Base-by-base conservation (phyloP, 768 basidiomycete species). In the Scleroderma bovista region DNA sequence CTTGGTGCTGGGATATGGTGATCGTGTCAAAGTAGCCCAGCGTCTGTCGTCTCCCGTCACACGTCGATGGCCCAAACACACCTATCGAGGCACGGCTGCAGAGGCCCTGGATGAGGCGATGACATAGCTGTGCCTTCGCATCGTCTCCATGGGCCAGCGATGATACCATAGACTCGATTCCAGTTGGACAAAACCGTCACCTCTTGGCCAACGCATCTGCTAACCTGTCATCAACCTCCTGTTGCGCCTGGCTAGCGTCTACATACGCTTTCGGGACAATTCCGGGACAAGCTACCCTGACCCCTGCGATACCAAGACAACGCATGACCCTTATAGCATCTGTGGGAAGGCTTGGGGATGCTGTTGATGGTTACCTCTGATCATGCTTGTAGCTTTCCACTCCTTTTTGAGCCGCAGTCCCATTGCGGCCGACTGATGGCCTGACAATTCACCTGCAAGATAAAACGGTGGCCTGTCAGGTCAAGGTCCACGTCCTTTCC, bases 331-430 rank as follows among this genome's bases (percentile, higher is more conserved):
- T 29, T 29, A 5, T 4, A 29, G 36, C 20, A 36, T 19, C 48
- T 37, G 48, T 49, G 48, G 48, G 48, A 49, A 49, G 32, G 33
- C 15, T 15, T 22, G 39, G 9, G 31, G 48, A 17, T 43, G 32
- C 2, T 24, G 41, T 40, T 51, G 52, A 51, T 51, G 52, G 50
- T 53, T 51, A 47, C 51, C 34, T 3, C 37, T 55, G 50, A 60
- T 53, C 41, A 44, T n/a, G 60, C 42, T 50, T 26, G 29, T 26
- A 12, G 46, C 24, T 31, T 19, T 31, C 26, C 26, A 29, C 40
- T 17, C 51, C 46, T 34, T 42, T 46, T 42, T 24, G 45, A 42
- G 45, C 26, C 36, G 34, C 20, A 43, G n/a, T 39, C 38, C 23
- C n/a, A 15, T 47, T 40, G 44, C 33, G 44, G 17, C 31, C 15